phyloP scores from a whole-genome alignment of 768 basidiomycete species.

The Amanita brunnescens region DNA sequence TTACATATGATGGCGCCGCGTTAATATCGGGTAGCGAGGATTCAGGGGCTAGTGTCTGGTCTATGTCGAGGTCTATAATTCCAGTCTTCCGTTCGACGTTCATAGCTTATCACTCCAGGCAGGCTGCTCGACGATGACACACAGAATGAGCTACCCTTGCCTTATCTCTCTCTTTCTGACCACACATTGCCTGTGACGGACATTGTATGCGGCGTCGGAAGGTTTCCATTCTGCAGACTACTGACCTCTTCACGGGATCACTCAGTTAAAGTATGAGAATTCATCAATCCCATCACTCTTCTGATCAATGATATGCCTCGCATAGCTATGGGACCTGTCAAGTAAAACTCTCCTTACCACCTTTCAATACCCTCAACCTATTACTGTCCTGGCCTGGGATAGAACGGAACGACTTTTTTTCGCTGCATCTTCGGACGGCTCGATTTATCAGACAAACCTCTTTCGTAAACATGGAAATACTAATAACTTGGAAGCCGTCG shows the following conservation, averaged over 20 bases:
- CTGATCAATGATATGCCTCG: conserved; percentile 9
- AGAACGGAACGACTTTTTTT: conserved; percentile 84
- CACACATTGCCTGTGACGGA: conserved; percentile 89
- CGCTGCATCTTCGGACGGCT: conserved; percentile 68
- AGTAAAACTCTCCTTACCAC: conserved; percentile 73
- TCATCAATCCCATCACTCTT: neutral
- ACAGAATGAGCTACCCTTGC: conserved; percentile 68
- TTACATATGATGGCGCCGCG: conserved; percentile 73
- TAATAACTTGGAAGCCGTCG: conserved; percentile 55
- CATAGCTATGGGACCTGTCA: conserved; percentile 73
- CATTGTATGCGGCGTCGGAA: conserved; percentile 69
- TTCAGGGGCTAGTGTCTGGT: conserved; percentile 85
- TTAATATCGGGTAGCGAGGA: conserved; percentile 88
- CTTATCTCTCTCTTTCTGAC: conserved; percentile 77
- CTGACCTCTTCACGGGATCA: conserved; percentile 83
- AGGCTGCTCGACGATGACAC: conserved; percentile 70
- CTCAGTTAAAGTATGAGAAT: conserved; percentile 68
- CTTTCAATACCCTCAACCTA: conserved; percentile 77
- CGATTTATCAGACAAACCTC: conserved; percentile 72
- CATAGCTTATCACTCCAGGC: conserved; percentile 10
- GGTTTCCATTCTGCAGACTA: conserved; percentile 68
- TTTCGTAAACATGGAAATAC: conserved; percentile 58
- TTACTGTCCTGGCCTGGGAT: conserved; percentile 68
- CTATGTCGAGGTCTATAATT: conserved; percentile 63
- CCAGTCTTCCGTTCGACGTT: conserved; percentile 13